Evolutionary conservation across 2,329 filamentous ascomycete genomes (phyloP).

Genomic region (Fusarium ramigenum): DNA sequence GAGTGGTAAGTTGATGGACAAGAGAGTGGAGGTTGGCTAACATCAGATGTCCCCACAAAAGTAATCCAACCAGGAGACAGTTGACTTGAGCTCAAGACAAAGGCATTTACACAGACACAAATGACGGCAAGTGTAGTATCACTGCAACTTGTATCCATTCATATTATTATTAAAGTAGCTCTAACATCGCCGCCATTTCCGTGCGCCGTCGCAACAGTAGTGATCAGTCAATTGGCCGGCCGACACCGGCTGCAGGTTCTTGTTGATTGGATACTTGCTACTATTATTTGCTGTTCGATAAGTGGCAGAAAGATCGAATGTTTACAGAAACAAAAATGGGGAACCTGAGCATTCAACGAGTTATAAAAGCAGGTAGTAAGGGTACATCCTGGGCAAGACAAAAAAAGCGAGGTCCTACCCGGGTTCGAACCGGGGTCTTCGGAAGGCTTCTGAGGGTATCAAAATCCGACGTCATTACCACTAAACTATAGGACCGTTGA

Average conservation of each 20-base stretch:
- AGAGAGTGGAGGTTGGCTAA: neutral
- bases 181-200: rapidly evolving
- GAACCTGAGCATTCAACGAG: rapidly evolving
- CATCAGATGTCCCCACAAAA: neutral
- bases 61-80: neutral
- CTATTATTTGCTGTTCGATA: neutral
- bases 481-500: conserved; percentile 23
- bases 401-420: conserved; percentile 27
- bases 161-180: neutral
- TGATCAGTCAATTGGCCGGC: neutral
- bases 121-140: no score
- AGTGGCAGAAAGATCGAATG: no score
- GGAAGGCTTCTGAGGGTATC: conserved; percentile 17
- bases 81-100: neutral
- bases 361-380: no score
- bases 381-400: rapidly evolving
- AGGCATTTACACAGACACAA: neutral
- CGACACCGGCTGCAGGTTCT: neutral
- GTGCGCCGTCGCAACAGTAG: neutral
- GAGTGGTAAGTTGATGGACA: neutral
- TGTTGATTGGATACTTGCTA: rapidly evolving
- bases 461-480: conserved; percentile 32
- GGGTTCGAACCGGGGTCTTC: conserved; percentile 31
- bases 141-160: no score
- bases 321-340: neutral